phyloP scores from a whole-genome alignment of 2,329 filamentous ascomycete species.

The Ophiosphaerella narmari region DNA sequence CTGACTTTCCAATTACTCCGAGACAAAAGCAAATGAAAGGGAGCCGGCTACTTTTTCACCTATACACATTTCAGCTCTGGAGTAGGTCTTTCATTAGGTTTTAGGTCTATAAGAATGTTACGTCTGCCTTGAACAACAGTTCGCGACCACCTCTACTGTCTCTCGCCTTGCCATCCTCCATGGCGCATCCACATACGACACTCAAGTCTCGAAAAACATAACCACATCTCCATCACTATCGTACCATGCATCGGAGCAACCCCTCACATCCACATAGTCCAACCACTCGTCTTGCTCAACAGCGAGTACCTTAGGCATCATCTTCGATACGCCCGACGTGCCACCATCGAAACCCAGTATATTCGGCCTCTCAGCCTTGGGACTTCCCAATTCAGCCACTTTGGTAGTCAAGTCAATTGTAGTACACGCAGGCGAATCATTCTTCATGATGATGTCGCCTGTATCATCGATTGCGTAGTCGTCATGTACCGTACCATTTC shows the following conservation, averaged over 20 bases:
- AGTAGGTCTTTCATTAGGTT: no score
- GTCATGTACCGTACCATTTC: constrained; percentile 32
- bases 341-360: constrained; percentile 28
- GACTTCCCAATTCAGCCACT: constrained; percentile 2
- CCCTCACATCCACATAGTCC: constrained; percentile 31
- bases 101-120: background rate
- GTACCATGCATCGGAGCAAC: constrained; percentile 35
- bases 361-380: constrained; percentile 3
- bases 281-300: constrained; percentile 37
- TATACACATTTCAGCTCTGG: no score
- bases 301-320: constrained; percentile 27
- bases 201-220: constrained; percentile 11
- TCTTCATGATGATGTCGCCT: constrained; percentile 19
- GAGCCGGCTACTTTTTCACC: no score
- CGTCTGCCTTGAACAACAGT: no score
- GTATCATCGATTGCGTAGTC: constrained; percentile 5
- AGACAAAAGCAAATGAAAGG: background rate
- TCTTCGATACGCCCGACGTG: constrained; percentile 15
- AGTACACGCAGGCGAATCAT: background rate
- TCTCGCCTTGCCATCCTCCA: background rate
- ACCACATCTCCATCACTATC: constrained; percentile 35
- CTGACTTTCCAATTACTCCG: background rate
- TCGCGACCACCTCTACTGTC: background rate
- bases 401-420: background rate
- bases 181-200: background rate